These are phyloP conservation scores for Corniculantispora saksenae DNA, from an alignment of 2,329 filamentous ascomycete genomes.

Conservation along the genomic window DNA sequence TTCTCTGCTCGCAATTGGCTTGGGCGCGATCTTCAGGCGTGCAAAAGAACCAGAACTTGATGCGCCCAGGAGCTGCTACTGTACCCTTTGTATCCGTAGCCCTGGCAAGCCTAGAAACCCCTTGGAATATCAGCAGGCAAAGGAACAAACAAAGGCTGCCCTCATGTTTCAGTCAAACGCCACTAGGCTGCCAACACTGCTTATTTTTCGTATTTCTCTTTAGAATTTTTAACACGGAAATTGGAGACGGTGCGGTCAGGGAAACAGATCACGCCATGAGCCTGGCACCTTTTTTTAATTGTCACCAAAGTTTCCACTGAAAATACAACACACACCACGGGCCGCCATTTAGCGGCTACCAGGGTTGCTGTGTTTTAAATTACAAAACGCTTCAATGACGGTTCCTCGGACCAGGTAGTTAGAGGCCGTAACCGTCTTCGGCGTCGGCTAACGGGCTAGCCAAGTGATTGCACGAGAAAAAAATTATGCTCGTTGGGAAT, in stretches of 20 bases:
- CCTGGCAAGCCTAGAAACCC: neutral
- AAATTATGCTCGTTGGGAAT: neutral
- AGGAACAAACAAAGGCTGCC: neutral
- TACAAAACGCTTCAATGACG: neutral
- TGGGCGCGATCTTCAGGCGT: neutral
- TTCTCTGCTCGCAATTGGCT: neutral
- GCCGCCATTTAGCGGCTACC: neutral
- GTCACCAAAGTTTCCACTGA: neutral
- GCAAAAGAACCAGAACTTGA: neutral
- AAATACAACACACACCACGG: slow-evolving; percentile 6
- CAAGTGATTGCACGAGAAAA: neutral
- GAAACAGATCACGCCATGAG: neutral
- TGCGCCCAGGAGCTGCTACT: neutral
- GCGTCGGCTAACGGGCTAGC: neutral
- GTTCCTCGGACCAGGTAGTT: neutral
- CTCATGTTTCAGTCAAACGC: slow-evolving; percentile 7
- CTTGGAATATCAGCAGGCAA: neutral
- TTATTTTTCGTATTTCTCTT: neutral
- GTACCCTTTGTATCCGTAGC: neutral
- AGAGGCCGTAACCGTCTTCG: neutral
- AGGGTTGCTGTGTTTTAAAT: slow-evolving; percentile 1
- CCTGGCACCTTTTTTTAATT: neutral
- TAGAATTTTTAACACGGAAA: neutral
- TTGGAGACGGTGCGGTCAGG: neutral
- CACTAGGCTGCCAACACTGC: neutral